Conservation (phyloP, 2,329 filamentous ascomycete species). For the Orbilia brochopaga region DNA sequence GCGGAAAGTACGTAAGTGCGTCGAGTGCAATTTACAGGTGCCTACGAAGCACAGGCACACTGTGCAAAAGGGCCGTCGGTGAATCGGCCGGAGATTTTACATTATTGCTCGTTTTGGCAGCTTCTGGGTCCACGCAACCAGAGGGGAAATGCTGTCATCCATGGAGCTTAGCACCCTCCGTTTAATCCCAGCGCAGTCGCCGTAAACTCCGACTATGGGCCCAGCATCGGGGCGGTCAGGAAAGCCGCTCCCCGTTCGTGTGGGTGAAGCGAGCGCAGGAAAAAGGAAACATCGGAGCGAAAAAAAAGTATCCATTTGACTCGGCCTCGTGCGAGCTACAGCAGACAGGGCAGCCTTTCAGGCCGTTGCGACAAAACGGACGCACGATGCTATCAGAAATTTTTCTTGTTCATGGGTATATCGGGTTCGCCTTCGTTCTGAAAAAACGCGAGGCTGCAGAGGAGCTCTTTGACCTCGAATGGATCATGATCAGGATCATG, state of each 20-base stretch:
- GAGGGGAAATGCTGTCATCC: conserved; percentile 17
- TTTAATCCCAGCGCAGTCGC: conserved; percentile 45
- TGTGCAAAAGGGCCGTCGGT: conserved; percentile 16
- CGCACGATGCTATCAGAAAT: conserved; percentile 31
- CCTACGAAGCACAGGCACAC: background rate
- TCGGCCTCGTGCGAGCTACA: conserved; percentile 45
- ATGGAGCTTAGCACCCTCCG: conserved; percentile 46
- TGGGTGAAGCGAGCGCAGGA: conserved; percentile 12
- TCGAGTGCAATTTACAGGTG: too few species aligned
- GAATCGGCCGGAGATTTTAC: conserved; percentile 49
- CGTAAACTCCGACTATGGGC: conserved; percentile 46
- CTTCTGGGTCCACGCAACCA: conserved; percentile 12
- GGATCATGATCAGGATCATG: background rate
- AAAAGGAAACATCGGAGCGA: conserved; percentile 33
- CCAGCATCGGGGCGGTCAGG: conserved; percentile 40
- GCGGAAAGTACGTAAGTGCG: too few species aligned
- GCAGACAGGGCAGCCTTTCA: conserved; percentile 6
- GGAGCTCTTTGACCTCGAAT: conserved; percentile 32
- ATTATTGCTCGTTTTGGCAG: conserved; percentile 34
- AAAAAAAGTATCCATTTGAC: conserved; percentile 26
- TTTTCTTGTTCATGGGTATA: conserved; percentile 1
- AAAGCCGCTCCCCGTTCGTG: conserved; percentile 43
- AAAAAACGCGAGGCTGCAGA: conserved; percentile 23
- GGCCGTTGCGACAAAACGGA: background rate
- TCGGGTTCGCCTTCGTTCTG: background rate